Base-by-base conservation (phyloP, 805 yeast genomes). In the Geotrichum ghanense region DNA sequence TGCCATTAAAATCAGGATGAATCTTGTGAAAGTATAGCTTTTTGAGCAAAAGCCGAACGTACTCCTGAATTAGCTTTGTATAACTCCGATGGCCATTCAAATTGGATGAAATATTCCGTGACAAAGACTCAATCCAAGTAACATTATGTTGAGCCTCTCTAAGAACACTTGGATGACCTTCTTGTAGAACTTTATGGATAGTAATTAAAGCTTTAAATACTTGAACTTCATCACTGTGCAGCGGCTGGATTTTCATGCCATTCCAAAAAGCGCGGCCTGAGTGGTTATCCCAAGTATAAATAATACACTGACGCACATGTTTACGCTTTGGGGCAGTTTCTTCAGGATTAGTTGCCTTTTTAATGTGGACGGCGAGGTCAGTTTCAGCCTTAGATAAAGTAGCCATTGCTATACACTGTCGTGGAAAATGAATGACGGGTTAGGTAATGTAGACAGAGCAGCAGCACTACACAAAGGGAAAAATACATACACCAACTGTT, bases 231-330 rank as follows among this genome's bases (percentile, higher is more conserved):
- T 85, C 90, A 48, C 76, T 73, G 52, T 81, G 88, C 48, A 89
- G 68, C 1, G 97, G 95, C 51, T 80, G 78, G 45, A 82, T 65
- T 63, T 84, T 86, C 51, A 90, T 69, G 1, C 81, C 79, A 56
- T 83, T 79, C 90, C 96, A 90, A 57, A 89, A 84, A 7, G 84
- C 85, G 48, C 78, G 73, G 2, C 94, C 79, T 35, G 86, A 78
- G 60, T 83, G 82, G 58, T 86, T 90, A 64, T 92, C 98, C 96
- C 97, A 90, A 0, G 97, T 87, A 64, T 82, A 89, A 34, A 90
- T 95, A 50, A 89, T 89, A 68, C 96, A 87, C 1, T 95, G 87
- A 58, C 98, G 73, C 3, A 90, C 97, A 65, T 90, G 98, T 63
- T 90, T 90, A 55, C 98, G 73, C 64, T 90, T 90, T 1, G 98